Evolutionary conservation across 768 basidiomycete genomes (phyloP), one percentile per base, ranked within the genome.

Genomic region (Asterophora lycoperdoides): DNA sequence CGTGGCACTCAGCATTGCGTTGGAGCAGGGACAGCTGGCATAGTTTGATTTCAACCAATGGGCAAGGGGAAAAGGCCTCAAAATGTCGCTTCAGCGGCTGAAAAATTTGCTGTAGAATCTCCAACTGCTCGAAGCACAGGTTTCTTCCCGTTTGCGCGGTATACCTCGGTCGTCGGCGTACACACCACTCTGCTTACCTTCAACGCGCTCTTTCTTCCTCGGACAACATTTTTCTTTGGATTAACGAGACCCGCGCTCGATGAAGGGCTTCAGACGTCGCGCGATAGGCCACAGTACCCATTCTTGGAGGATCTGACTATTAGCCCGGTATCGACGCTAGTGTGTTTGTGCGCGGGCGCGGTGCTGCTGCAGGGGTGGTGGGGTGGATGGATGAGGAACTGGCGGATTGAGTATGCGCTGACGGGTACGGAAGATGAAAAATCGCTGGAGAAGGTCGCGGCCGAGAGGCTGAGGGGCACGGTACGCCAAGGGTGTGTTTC

Each of bases 171-270:
- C 19, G 79, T 88, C 17, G 82, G 81, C 38, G 81, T 89, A 6
- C 84, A 86, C 60, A 73, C 78, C 1, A 72, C 78, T 13, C 79
- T 90, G 7, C 73, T 89, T 53, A 66, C 70, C 2, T 90, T 89
- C 63, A 72, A 76, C 10, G 78, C 78, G 1, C 70, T 91, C 45
- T 83, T 79, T 62, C 72, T 91, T n/a, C 89, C 89, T n/a, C 77
- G 77, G 42, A 78, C 76, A 14, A 70, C 73, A 2, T 68, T 72
- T 38, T 60, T 81, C 19, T 68, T 73, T 49, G 68, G 65, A 10
- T 58, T 71, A n/a, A 64, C 66, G 26, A 59, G 58, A 2, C 60
- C 64, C 8, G 52, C 57, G 41, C 57, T 65, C 59, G 64, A 69
- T 51, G 51, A 60, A 23, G 59, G 58, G 15, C 64, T 66, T 26